Evolutionary conservation across 768 basidiomycete genomes (phyloP).

Genomic region (Kwoniella dendrophila): DNA sequence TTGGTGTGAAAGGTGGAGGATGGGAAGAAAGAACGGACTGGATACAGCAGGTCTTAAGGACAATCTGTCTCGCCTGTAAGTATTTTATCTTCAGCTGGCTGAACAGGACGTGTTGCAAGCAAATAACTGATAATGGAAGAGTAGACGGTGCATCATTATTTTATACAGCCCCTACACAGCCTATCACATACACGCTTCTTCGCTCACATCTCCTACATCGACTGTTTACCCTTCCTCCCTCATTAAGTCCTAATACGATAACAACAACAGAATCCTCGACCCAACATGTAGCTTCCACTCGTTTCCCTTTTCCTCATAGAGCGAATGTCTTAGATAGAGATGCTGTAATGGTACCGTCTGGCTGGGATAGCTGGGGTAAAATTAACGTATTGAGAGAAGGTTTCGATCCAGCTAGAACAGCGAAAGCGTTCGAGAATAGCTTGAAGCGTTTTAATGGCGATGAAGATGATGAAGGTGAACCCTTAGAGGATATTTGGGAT

Average conservation of each 20-base stretch:
- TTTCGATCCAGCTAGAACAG: conserved; percentile 69
- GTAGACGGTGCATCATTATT: conserved; percentile 89
- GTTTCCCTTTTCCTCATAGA: conserved; percentile 82
- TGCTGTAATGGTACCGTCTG: conserved; percentile 84
- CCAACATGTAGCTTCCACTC: conserved; percentile 62
- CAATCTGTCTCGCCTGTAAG: conserved; percentile 89
- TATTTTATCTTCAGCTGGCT: conserved; percentile 15
- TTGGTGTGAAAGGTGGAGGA: conserved; percentile 72
- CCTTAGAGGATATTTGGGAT: conserved; percentile 70
- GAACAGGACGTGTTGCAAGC: not conserved
- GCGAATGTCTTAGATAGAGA: conserved; percentile 93
- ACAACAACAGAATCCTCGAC: conserved; percentile 55
- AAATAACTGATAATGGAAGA: not conserved
- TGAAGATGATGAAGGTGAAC: conserved; percentile 62
- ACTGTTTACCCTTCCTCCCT: conserved; percentile 73
- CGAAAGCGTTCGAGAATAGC: conserved; percentile 40
- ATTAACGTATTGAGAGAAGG: conserved; percentile 85
- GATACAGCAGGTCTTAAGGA: conserved; percentile 90
- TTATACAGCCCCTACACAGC: conserved; percentile 77
- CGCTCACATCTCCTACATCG: conserved; percentile 82
- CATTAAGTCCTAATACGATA: conserved; percentile 50
- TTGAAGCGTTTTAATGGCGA: conserved; percentile 66
- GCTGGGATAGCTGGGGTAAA: conserved; percentile 99
- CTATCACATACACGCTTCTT: conserved; percentile 71
- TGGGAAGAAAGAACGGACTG: conserved; percentile 92